These are phyloP conservation scores for Cryptococcus hybrid DNA, from an alignment of 1,284 basidiomycete species.

Conservation along the genomic window DNA sequence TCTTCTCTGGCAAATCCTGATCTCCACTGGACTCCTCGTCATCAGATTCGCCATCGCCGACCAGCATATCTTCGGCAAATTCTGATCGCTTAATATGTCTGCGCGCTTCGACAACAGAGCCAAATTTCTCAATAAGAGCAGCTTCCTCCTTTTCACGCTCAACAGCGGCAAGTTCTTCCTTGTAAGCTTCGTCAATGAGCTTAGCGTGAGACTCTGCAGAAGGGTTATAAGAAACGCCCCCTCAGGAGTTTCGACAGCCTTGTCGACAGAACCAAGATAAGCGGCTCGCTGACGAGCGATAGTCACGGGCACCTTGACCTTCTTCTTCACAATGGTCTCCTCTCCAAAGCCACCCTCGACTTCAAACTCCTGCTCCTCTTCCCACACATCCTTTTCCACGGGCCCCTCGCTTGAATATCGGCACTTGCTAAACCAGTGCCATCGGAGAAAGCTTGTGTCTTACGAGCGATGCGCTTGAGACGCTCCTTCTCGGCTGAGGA, in stretches of 20 bases:
- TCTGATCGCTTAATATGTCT: conserved; percentile 37
- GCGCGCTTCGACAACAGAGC: conserved; percentile 59
- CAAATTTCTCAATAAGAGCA: conserved; percentile 54
- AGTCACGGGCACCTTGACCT: conserved; percentile 42
- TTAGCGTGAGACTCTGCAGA: conserved; percentile 70
- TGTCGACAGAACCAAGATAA: conserved; percentile 20
- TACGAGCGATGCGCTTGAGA: conserved; percentile 69
- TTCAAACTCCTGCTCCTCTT: conserved; percentile 15
- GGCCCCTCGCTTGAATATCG: conserved; percentile 30
- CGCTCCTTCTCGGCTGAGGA: conserved; percentile 69
- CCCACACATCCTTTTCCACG: conserved; percentile 64
- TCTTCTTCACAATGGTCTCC: conserved; percentile 31
- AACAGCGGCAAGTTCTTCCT: conserved; percentile 63
- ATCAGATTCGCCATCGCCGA: conserved; percentile 56
- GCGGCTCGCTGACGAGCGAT: conserved; percentile 29
- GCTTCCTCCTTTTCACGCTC: conserved; percentile 60
- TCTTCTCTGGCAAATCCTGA: conserved; percentile 46
- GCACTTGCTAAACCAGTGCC: conserved; percentile 28
- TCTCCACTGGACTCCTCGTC: conserved; percentile 52
- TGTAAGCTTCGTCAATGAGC: conserved; percentile 68
- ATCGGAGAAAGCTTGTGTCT: conserved; percentile 62
- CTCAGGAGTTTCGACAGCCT: conserved; percentile 65
- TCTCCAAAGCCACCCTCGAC: conserved; percentile 34
- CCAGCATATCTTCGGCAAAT: conserved; percentile 59
- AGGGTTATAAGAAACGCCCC: conserved; percentile 94